Evolutionary conservation across 1,139 yeast genomes (phyloP).

Genomic region (Geotrichum aggregatum): DNA sequence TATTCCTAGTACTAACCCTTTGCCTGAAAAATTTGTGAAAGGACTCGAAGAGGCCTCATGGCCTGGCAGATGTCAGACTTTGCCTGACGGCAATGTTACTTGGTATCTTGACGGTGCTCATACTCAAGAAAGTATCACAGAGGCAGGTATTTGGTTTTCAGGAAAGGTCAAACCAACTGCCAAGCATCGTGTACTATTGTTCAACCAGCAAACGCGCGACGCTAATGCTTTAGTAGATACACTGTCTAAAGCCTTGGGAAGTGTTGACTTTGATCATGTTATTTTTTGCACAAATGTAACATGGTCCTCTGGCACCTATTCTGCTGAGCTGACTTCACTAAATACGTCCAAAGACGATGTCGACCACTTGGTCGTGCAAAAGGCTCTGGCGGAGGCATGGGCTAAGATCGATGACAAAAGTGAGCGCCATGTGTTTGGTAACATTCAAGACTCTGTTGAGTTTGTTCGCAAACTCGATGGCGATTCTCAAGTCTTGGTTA

Average conservation of each 20-base stretch:
- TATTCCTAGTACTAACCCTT: slow-evolving; percentile 33
- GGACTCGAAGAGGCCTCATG: slow-evolving; percentile 74
- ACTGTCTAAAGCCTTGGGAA: slow-evolving; percentile 46
- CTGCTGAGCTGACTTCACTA: slow-evolving; percentile 77
- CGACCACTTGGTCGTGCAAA: slow-evolving; percentile 77
- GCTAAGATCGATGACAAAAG: slow-evolving; percentile 46
- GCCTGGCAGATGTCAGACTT: slow-evolving; percentile 92
- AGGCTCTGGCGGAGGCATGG: slow-evolving; percentile 70
- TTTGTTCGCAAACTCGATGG: slow-evolving; percentile 44
- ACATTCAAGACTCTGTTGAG: slow-evolving; percentile 70
- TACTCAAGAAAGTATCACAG: slow-evolving; percentile 78
- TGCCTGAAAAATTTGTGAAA: slow-evolving; percentile 53
- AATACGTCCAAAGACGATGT: slow-evolving; percentile 76
- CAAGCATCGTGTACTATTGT: slow-evolving; percentile 50
- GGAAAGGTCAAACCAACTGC: slow-evolving; percentile 33
- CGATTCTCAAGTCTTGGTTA: slow-evolving; percentile 68
- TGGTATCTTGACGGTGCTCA: slow-evolving; percentile 97
- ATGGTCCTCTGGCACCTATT: slow-evolving; percentile 77
- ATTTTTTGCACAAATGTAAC: slow-evolving; percentile 89
- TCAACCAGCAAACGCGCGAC: slow-evolving; percentile 93
- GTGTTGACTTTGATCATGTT: slow-evolving; percentile 57
- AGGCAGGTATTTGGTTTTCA: slow-evolving; percentile 76
- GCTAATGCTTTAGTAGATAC: slow-evolving; percentile 59
- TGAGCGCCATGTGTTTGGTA: slow-evolving; percentile 57
- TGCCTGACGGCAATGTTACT: slow-evolving; percentile 49